Percentiles rank a stretch among this genome's conserved stretches.
These are phyloP conservation scores for Scheffersomyces stambukii DNA, from an alignment of 1,139 yeast species.

Conservation along the genomic window DNA sequence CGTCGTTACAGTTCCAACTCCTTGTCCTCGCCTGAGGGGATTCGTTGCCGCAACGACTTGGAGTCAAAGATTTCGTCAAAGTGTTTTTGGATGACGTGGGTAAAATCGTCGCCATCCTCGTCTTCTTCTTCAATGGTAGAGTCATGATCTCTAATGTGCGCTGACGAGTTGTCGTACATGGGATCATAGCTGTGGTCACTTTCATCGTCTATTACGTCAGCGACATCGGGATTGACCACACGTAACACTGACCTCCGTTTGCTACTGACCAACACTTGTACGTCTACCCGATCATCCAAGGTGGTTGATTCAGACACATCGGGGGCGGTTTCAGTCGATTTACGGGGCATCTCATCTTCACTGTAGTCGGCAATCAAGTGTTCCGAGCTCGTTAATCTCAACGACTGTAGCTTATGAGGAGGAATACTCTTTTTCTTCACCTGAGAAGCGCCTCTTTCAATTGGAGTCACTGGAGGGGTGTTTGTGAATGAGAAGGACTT, in stretches of 20 bases:
- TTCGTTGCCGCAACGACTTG: slow-evolving; percentile 21
- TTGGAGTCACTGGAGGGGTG: slow-evolving; percentile 13
- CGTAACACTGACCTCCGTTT: slow-evolving; percentile 59
- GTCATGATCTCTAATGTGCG: too few relatives aligned
- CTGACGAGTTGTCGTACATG: slow-evolving; percentile 5
- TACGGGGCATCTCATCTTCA: slow-evolving; percentile 5
- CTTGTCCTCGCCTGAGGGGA: slow-evolving; percentile 22
- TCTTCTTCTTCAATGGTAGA: slow-evolving; percentile 2
- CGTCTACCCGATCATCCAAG: slow-evolving; percentile 52
- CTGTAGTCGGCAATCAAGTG: slow-evolving; percentile 8
- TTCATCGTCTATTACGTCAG: slow-evolving; percentile 3
- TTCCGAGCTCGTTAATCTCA: slow-evolving; percentile 9
- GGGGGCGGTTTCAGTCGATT: not conserved
- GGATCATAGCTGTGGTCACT: slow-evolving; percentile 1
- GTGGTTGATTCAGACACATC: slow-evolving; percentile 16
- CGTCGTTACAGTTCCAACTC: not conserved
- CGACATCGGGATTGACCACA: slow-evolving; percentile 61
- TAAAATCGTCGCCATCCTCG: slow-evolving; percentile 3
- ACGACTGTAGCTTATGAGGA: slow-evolving; percentile 9
- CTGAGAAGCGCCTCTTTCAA: too few relatives aligned
- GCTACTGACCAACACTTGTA: slow-evolving; percentile 71
- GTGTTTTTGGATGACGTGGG: slow-evolving; percentile 4
- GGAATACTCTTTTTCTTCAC: slow-evolving; percentile 9
- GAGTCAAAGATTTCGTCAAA: slow-evolving; percentile 7
- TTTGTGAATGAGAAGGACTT: slow-evolving; percentile 20